phyloP scores from a whole-genome alignment of 164 flowering plant species.

The Piper betle region DNA sequence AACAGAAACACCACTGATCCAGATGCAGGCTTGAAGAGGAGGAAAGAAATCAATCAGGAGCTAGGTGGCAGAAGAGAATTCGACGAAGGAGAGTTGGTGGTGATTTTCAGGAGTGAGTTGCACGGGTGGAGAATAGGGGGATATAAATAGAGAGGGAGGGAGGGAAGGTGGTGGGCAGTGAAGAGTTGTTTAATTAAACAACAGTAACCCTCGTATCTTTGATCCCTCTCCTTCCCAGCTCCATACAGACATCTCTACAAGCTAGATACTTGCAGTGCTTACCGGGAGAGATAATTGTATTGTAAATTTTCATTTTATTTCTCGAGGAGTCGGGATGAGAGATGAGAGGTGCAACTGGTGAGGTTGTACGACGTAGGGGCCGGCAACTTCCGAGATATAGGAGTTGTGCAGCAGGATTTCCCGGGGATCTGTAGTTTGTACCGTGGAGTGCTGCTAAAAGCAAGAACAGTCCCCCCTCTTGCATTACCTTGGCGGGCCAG shows the following conservation, averaged over 20 bases:
- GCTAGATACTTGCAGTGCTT: neutral
- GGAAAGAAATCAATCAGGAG: conserved; percentile 4
- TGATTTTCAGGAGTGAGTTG: conserved; percentile 8
- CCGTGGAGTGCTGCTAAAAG: conserved; percentile 8
- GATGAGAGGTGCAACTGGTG: neutral
- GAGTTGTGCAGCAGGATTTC: conserved; percentile 1
- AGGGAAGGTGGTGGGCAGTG: neutral
- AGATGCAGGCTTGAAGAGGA: neutral
- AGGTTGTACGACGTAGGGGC: neutral
- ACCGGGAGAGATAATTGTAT: too few species aligned
- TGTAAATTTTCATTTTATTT: too few species aligned
- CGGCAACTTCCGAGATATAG: conserved; percentile 4
- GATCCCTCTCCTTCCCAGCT: neutral
- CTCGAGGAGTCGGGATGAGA: neutral
- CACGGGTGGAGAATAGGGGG: neutral
- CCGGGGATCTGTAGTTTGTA: neutral
- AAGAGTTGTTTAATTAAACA: neutral
- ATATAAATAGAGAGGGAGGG: neutral
- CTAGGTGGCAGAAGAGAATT: conserved; percentile 3
- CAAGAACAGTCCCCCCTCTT: conserved; percentile 4
- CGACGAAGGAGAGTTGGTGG: conserved; percentile 3
- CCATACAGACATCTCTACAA: neutral
- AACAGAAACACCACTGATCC: neutral
- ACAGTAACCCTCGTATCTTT: neutral
- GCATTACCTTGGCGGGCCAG: neutral